Conservation (phyloP, 1,284 basidiomycete species). For the Rhodofomes roseus region DNA sequence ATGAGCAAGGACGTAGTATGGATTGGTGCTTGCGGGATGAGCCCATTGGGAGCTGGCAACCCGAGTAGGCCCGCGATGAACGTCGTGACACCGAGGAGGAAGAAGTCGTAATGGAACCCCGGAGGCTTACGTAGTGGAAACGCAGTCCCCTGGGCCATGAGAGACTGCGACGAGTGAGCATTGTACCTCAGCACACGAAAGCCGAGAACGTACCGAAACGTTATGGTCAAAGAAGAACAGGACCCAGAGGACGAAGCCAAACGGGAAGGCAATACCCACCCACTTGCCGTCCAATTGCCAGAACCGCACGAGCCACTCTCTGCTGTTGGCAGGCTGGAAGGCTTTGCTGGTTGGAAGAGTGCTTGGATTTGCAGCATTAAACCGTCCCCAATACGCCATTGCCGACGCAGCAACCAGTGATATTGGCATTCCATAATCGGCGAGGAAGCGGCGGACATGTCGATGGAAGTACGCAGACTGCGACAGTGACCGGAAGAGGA, state of each 20-base stretch:
- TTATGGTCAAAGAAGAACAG: conserved; percentile 83
- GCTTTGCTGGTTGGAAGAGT: conserved; percentile 70
- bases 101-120: conserved; percentile 90
- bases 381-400: conserved; percentile 83
- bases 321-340: conserved; percentile 70
- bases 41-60: conserved; percentile 90
- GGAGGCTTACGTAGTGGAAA: conserved; percentile 91
- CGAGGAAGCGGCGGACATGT: conserved; percentile 70
- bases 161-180: conserved; percentile 44
- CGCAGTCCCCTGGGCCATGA: conserved; percentile 91
- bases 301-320: conserved; percentile 86
- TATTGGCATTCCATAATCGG: conserved; percentile 89
- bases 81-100: conserved; percentile 88
- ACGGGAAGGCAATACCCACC: conserved; percentile 81
- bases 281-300: conserved; percentile 91
- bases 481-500: conserved; percentile 70
- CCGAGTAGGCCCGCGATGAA: conserved; percentile 91
- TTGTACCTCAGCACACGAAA: neutral
- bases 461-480: conserved; percentile 66
- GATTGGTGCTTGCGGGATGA: conserved; percentile 95
- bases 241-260: conserved; percentile 69
- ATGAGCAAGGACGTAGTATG: conserved; percentile 87
- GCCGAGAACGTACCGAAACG: conserved; percentile 62
- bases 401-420: conserved; percentile 71
- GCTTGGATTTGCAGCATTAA: conserved; percentile 57